These are phyloP conservation scores for Malassezia furfur DNA, from an alignment of 1,284 basidiomycete species.

Conservation along the genomic window DNA sequence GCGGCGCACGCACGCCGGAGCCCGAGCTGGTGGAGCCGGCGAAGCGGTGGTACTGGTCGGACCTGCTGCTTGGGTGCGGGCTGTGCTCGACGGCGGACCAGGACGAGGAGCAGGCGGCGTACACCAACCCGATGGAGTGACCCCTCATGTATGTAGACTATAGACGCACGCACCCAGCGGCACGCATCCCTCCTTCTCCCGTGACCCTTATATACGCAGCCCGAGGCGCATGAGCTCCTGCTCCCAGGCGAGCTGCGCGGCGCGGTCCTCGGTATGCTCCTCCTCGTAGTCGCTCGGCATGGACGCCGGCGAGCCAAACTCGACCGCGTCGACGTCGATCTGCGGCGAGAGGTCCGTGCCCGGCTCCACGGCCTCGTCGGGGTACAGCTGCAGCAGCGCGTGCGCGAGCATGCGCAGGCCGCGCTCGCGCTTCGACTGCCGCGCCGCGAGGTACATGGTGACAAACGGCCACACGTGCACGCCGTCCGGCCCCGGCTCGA, in stretches of 20 bases:
- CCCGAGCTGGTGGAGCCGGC: not conserved
- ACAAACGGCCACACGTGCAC: constrained; percentile 48
- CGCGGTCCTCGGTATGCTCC: not conserved
- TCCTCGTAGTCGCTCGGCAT: constrained; percentile 16
- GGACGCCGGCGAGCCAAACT: constrained; percentile 8
- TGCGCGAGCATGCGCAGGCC: constrained; percentile 38
- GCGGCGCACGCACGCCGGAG: not conserved
- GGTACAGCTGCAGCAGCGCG: constrained; percentile 21
- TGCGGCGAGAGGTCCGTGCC: not conserved
- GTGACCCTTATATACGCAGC: not conserved
- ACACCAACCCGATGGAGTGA: constrained; percentile 19
- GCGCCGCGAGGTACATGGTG: constrained; percentile 39
- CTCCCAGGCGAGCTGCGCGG: constrained; percentile 11
- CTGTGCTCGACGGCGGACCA: constrained; percentile 13
- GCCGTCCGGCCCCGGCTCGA: constrained; percentile 38
- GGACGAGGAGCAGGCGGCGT: constrained; percentile 18
- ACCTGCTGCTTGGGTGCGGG: constrained; percentile 11
- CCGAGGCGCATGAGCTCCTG: constrained; percentile 4
- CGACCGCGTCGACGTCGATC: not conserved
- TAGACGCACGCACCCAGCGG: not conserved
- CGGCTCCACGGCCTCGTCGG: not conserved
- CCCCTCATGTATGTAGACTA: not conserved
- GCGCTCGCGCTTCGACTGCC: constrained; percentile 34
- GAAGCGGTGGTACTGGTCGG: constrained; percentile 14
- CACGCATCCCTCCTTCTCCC: not conserved